These are phyloP conservation scores for Casuarina equisetifolia DNA, from an alignment of 306 rosid genomes.

Conservation along the genomic window DNA sequence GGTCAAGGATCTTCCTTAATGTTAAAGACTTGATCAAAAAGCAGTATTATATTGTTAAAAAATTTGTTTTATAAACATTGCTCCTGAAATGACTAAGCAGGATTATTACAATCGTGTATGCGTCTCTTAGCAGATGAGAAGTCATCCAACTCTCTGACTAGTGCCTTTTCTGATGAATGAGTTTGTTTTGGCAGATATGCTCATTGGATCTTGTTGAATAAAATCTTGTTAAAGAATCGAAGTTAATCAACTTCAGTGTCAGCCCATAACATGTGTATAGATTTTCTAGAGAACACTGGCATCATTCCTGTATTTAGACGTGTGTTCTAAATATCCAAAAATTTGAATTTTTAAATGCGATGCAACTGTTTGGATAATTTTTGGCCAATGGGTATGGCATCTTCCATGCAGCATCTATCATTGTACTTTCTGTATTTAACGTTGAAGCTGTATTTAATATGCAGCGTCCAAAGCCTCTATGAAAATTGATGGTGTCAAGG, in stretches of 20 bases:
- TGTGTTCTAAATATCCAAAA: not conserved
- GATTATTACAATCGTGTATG: too few species aligned
- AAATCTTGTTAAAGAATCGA: not conserved
- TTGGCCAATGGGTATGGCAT: not conserved
- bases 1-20: too few species aligned
- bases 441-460: slow-evolving; percentile 20
- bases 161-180: too few species aligned
- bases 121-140: too few species aligned
- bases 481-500: slow-evolving; percentile 69
- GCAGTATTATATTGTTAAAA: too few species aligned
- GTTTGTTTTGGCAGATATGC: too few species aligned
- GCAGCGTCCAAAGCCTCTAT: slow-evolving; percentile 59
- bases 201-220: too few species aligned
- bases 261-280: not conserved
- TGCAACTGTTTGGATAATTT: not conserved
- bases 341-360: not conserved
- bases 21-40: too few species aligned
- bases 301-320: not conserved
- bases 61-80: too few species aligned
- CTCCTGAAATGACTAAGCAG: too few species aligned
- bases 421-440: slow-evolving; percentile 13
- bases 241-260: not conserved
- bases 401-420: not conserved
- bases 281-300: not conserved
- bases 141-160: too few species aligned